These are phyloP conservation scores for Saturnispora quitensis DNA, from an alignment of 805 yeast genomes.

Conservation along the genomic window DNA sequence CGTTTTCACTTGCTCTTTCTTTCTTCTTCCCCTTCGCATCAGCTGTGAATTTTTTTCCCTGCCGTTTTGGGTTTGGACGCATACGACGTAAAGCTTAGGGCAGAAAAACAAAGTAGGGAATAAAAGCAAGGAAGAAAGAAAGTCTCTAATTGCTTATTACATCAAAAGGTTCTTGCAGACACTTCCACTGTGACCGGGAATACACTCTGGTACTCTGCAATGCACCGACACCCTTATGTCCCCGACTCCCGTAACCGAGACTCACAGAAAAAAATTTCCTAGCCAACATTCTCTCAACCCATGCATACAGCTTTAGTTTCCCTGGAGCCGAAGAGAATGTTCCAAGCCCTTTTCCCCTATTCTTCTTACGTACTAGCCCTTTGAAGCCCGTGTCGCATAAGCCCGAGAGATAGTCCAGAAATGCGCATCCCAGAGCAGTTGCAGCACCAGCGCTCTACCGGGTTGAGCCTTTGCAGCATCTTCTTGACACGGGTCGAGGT, in stretches of 20 bases:
- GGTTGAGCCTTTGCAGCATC: too few species aligned
- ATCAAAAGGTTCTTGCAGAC: too few species aligned
- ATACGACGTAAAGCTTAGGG: neutral
- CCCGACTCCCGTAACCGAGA: too few species aligned
- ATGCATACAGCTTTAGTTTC: neutral
- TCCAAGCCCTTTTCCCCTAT: neutral
- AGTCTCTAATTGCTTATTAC: too few species aligned
- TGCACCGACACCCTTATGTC: too few species aligned
- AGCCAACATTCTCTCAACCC: neutral
- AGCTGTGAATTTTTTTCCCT: neutral
- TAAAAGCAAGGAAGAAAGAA: too few species aligned
- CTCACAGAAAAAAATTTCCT: neutral
- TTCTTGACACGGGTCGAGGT: too few species aligned
- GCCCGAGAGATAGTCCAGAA: neutral
- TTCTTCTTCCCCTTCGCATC: neutral
- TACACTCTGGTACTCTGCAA: too few species aligned
- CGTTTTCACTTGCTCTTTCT: neutral
- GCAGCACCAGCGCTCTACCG: too few species aligned
- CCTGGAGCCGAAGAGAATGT: neutral
- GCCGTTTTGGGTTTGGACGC: neutral
- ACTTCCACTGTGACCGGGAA: too few species aligned
- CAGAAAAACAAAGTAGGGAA: too few species aligned
- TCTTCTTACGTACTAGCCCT: neutral
- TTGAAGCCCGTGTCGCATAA: neutral
- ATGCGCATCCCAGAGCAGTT: too few species aligned